Percentiles rank a stretch among this genome's conserved stretches.
These are phyloP conservation scores for Hirsutella minnesotensis DNA, from an alignment of 2,329 filamentous ascomycete species.

Conservation along the genomic window DNA sequence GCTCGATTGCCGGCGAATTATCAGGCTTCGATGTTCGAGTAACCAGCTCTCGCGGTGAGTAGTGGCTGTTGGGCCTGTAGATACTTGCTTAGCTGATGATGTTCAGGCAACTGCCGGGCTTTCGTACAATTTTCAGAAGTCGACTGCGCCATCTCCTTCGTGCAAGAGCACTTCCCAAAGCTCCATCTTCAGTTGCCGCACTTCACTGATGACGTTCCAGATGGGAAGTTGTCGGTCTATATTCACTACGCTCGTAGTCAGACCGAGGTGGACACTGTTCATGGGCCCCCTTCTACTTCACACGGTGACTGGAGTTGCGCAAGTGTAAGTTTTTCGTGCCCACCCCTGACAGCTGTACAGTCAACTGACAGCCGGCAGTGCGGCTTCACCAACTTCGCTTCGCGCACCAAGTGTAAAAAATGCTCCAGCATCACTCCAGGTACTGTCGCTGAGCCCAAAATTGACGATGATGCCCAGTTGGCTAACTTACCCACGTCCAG, in stretches of 20 bases:
- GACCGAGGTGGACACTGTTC: conserved; percentile 19
- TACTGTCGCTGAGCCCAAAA: conserved; percentile 5
- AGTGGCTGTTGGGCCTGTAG: neutral
- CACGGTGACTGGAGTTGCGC: conserved; percentile 23
- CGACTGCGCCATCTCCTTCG: conserved; percentile 26
- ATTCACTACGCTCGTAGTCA: conserved; percentile 29
- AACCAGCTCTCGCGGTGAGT: conserved; percentile 21
- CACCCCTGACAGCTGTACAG: too few species aligned
- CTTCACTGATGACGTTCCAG: conserved; percentile 25
- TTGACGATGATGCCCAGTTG: neutral
- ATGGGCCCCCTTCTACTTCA: conserved; percentile 7
- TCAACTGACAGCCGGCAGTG: conserved; percentile 18
- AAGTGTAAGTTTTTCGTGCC: conserved; percentile 13
- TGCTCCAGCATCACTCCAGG: conserved; percentile 21
- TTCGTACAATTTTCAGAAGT: conserved; percentile 30
- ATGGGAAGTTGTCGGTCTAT: conserved; percentile 24
- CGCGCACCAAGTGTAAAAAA: conserved; percentile 24
- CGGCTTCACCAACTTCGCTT: conserved; percentile 26
- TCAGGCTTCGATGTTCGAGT: conserved; percentile 26
- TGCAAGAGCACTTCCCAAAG: conserved; percentile 30
- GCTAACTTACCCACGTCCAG: conserved; percentile 4
- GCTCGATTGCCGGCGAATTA: conserved; percentile 22
- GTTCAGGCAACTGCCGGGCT: conserved; percentile 24
- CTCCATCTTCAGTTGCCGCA: conserved; percentile 22
- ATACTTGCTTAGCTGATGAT: conserved; percentile 6